Evolutionary conservation across 2,329 filamentous ascomycete genomes (phyloP).

Genomic region (Nemania diffusa): DNA sequence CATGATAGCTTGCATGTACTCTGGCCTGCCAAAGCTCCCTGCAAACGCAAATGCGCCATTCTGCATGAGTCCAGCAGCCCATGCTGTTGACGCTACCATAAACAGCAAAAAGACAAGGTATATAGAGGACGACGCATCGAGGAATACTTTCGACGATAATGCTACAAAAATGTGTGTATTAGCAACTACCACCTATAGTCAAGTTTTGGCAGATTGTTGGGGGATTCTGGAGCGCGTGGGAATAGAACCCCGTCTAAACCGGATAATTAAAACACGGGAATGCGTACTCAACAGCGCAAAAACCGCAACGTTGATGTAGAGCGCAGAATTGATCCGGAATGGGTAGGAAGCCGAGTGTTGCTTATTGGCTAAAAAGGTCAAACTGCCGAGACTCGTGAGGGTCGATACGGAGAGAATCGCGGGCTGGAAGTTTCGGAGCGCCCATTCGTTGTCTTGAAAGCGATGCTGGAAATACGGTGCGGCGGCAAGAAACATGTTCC

Average conservation of each 20-base stretch:
- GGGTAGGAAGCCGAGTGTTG: slow-evolving; percentile 89
- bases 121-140: slow-evolving; percentile 66
- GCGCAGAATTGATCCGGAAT: slow-evolving; percentile 80
- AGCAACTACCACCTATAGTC: not conserved
- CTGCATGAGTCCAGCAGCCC: slow-evolving; percentile 86
- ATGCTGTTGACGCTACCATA: slow-evolving; percentile 82
- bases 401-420: slow-evolving; percentile 89
- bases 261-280: not conserved
- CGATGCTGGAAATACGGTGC: slow-evolving; percentile 91
- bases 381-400: slow-evolving; percentile 79
- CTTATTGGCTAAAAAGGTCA: slow-evolving; percentile 80
- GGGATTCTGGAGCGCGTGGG: not conserved
- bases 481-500: slow-evolving; percentile 98
- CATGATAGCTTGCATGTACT: slow-evolving; percentile 98
- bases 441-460: slow-evolving; percentile 76
- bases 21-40: slow-evolving; percentile 81
- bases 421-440: slow-evolving; percentile 86
- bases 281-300: slow-evolving; percentile 71
- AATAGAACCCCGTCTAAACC: too few relatives aligned
- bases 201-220: not conserved
- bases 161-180: slow-evolving; percentile 54
- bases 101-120: slow-evolving; percentile 86
- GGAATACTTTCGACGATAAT: slow-evolving; percentile 77
- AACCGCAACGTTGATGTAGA: slow-evolving; percentile 79
- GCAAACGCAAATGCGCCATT: slow-evolving; percentile 96